Evolutionary conservation across 345 rosid genomes (phyloP).

Genomic region (Erodium maritimum): DNA sequence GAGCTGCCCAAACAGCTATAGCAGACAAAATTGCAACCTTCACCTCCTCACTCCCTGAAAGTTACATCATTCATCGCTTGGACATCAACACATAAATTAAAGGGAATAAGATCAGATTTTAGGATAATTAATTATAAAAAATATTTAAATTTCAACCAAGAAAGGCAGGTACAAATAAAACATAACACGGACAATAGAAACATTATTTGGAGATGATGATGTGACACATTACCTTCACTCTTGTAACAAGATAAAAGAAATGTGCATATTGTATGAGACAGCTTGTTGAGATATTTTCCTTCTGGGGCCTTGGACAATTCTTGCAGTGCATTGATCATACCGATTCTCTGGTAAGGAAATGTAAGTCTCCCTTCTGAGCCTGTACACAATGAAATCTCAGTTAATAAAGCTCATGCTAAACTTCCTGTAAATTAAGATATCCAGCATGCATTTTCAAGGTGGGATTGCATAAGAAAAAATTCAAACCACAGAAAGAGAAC

Average conservation of each 20-base stretch:
- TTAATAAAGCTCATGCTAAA: constrained; percentile 1
- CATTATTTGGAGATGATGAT: constrained; percentile 3
- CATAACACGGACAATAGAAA: constrained; percentile 5
- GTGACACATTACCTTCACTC: constrained; percentile 55
- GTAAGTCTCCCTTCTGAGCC: constrained; percentile 95
- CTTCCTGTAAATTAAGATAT: not conserved
- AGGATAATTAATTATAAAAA: constrained; percentile 1
- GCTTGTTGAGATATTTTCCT: constrained; percentile 59
- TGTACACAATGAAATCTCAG: constrained; percentile 19
- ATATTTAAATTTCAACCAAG: not conserved
- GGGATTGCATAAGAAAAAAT: not conserved
- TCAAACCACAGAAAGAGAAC: not conserved
- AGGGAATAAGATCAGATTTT: not conserved
- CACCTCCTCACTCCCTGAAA: constrained; percentile 84
- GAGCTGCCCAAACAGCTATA: constrained; percentile 62
- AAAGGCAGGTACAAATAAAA: not conserved
- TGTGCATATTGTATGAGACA: constrained; percentile 40
- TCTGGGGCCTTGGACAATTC: constrained; percentile 77
- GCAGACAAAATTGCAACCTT: constrained; percentile 69
- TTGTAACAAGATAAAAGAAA: constrained; percentile 68
- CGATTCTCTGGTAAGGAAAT: constrained; percentile 80
- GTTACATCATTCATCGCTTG: not conserved
- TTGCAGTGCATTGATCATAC: constrained; percentile 73
- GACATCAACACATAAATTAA: not conserved
- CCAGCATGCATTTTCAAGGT: not conserved